Evolutionary conservation across 2,329 filamentous ascomycete species (phyloP), one percentile per base, ranked within the genome.

Genomic region (Colletotrichum melonis): DNA sequence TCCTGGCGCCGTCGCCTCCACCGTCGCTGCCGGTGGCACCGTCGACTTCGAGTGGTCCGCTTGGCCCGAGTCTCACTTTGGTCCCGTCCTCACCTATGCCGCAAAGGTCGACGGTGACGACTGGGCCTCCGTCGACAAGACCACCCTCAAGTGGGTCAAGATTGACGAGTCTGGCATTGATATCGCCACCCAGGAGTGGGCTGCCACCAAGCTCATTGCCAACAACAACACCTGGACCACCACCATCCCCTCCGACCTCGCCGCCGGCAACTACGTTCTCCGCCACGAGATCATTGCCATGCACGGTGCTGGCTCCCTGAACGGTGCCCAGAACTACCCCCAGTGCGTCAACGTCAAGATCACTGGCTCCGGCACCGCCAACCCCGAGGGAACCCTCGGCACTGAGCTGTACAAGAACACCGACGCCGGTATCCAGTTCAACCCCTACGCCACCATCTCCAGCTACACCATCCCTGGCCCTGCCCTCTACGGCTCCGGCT

Each of bases 21-120:
- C 78, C 1, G 81, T 86, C 8, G 66, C 79, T 2, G 84, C 85
- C 30, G 85, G 85, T 9, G 80, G 81, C 74, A 81, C 78, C 70
- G 78, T 87, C 63, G 82, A 76, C 35, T 77, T 86, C 65, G 78
- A 82, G 62, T 87, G 85, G 85, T 81, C 76, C 30, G 77, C 75
- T 1, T 87, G 85, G 86, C 84, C 85, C 49, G 81, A 80, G 1
- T 80, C 78, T 6, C 86, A 88, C 78, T 75, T 83, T 42, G 84
- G 88, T 0, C 91, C 91, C 9, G 87, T 93, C 76, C 86, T 93
- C 75, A 88, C 88, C 80, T 93, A 92, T 83, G 82, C 92, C 19
- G 91, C 91, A 68, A 86, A 86, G 76, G 91, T 89, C 82, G 83
- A 85, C 42, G 89, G 87, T 49, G 42, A 49, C 26, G 86, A 90